Percentiles rank a stretch among this genome's conserved stretches.
Evolutionary conservation across 2,329 filamentous ascomycete species (phyloP).

Genomic region (Fusarium newnesense): DNA sequence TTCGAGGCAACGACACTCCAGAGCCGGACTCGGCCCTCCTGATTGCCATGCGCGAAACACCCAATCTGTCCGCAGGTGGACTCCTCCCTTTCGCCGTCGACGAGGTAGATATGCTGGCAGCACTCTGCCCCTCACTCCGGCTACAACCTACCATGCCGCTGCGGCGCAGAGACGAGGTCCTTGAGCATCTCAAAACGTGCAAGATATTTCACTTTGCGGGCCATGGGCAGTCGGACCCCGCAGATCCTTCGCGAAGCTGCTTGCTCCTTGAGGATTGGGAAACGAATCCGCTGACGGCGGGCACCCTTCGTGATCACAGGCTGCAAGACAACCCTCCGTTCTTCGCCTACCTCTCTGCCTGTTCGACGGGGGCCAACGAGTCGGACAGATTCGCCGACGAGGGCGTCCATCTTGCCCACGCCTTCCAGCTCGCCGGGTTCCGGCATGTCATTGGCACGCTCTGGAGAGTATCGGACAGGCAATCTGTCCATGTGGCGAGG

Average conservation of each 20-base stretch:
- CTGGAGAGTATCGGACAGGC: not conserved
- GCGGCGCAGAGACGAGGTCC: not conserved
- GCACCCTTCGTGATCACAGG: not conserved
- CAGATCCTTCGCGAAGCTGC: not conserved
- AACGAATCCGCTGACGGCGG: not conserved
- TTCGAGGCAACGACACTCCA: rapidly evolving
- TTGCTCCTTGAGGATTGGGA: not conserved
- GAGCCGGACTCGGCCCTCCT: not conserved
- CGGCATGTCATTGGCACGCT: not conserved
- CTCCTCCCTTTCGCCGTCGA: not conserved
- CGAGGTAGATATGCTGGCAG: not conserved
- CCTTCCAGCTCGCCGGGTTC: not conserved
- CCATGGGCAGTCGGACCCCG: not conserved
- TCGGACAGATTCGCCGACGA: not conserved
- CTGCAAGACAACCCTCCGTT: not conserved
- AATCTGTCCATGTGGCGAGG: not conserved
- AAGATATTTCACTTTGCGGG: not conserved
- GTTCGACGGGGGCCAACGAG: not conserved
- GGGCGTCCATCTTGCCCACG: not conserved
- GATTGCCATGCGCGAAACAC: not conserved
- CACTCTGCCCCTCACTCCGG: not conserved
- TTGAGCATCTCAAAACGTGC: rapidly evolving
- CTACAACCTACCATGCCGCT: rapidly evolving
- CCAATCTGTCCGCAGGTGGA: not conserved
- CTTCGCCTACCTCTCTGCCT: not conserved